Percentiles rank a stretch among this genome's conserved stretches.
phyloP scores from a whole-genome alignment of 139 green algal genomes.

The Tetratostichococcus sp. region DNA sequence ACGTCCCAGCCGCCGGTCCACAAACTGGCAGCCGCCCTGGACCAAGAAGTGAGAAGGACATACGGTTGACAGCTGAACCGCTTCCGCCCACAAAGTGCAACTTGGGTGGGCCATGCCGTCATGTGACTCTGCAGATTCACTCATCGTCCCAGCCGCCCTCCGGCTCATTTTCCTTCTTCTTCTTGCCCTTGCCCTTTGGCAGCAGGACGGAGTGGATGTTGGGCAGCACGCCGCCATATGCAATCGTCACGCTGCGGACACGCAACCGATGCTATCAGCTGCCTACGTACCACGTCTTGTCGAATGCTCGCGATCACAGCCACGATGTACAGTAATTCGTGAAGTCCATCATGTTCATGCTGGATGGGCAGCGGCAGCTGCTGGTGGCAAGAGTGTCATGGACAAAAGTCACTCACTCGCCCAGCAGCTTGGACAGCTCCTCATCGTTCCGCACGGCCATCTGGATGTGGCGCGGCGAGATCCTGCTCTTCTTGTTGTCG shows the following conservation, averaged over 20 bases:
- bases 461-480: constrained; percentile 80
- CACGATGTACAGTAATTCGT: no score
- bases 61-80: no score
- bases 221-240: constrained; percentile 76
- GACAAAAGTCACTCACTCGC: neutral
- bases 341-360: neutral
- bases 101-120: no score
- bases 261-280: constrained; percentile 29
- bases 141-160: neutral
- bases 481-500: constrained; percentile 89
- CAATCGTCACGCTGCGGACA: constrained; percentile 69
- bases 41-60: no score
- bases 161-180: no score
- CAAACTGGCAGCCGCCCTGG: no score
- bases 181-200: constrained; percentile 54
- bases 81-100: no score
- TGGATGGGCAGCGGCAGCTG: neutral
- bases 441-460: constrained; percentile 90
- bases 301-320: no score
- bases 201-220: constrained; percentile 85
- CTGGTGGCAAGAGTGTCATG: neutral
- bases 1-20: neutral
- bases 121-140: no score
- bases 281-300: no score
- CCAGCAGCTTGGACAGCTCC: constrained; percentile 87